Conservation (phyloP, 2,329 filamentous ascomycete species). For the Pleurostoma richardsiae region DNA sequence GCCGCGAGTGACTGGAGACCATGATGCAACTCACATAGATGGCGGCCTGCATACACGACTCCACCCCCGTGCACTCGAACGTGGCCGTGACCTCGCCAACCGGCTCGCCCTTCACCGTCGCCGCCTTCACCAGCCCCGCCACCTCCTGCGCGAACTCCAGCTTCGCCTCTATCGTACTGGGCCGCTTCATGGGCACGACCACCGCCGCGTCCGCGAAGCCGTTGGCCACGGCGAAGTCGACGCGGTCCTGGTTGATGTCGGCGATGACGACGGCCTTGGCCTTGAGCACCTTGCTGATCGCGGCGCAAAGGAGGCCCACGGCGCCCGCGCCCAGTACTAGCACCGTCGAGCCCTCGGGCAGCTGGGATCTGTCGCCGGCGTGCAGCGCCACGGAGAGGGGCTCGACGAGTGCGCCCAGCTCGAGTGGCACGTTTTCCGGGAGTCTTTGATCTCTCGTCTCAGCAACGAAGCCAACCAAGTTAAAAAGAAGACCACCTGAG, state of each 20-base stretch:
- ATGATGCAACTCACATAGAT: constrained; percentile 53
- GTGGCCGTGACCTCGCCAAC: constrained; percentile 62
- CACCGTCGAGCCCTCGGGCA: constrained; percentile 33
- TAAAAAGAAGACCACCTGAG: background rate
- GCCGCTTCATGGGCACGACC: constrained; percentile 42
- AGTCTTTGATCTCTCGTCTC: constrained; percentile 24
- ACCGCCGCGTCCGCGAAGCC: constrained; percentile 50
- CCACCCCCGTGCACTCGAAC: constrained; percentile 77
- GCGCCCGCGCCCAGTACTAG: constrained; percentile 58
- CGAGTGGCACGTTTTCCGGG: constrained; percentile 39
- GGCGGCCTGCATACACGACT: constrained; percentile 67
- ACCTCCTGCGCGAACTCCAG: constrained; percentile 44
- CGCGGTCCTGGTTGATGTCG: constrained; percentile 51
- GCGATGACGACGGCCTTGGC: constrained; percentile 44
- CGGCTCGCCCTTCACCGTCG: constrained; percentile 28
- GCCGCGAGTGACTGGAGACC: background rate
- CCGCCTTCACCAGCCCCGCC: constrained; percentile 35
- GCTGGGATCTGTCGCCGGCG: constrained; percentile 39
- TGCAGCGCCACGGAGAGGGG: constrained; percentile 57
- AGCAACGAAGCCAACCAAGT: background rate
- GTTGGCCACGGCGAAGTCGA: constrained; percentile 51
- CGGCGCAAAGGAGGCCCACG: constrained; percentile 54
- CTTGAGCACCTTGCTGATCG: constrained; percentile 46
- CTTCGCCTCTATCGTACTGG: constrained; percentile 47
- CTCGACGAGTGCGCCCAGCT: constrained; percentile 53